phyloP scores from a whole-genome alignment of 257 asterid genomes.

The Ballota nigra region DNA sequence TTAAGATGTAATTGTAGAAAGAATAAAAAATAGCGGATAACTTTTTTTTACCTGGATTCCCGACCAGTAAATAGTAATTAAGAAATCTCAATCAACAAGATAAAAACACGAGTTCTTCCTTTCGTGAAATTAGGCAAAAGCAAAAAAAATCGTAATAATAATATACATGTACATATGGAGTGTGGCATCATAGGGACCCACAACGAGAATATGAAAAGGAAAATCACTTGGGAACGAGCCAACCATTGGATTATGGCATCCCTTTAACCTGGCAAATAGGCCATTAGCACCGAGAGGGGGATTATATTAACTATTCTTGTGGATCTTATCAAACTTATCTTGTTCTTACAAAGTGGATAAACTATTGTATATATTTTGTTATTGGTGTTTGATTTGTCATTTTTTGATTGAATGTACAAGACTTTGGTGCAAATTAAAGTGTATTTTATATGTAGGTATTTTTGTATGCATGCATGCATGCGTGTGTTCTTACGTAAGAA shows the following conservation, averaged over 20 bases:
- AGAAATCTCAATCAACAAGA: too few relatives aligned
- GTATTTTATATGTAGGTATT: neutral
- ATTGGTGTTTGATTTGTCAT: conserved; percentile 3
- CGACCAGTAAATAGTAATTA: too few relatives aligned
- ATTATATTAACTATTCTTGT: conserved; percentile 27
- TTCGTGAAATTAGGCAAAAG: too few relatives aligned
- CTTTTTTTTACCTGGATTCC: too few relatives aligned
- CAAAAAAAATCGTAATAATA: too few relatives aligned
- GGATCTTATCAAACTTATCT: conserved; percentile 32
- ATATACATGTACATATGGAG: neutral
- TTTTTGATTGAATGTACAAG: conserved; percentile 15
- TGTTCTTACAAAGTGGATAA: conserved; percentile 32
- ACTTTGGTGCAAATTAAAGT: neutral
- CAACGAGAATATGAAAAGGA: conserved; percentile 40
- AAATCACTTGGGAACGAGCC: conserved; percentile 40
- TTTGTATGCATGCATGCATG: conserved; percentile 37
- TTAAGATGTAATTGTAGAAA: too few relatives aligned
- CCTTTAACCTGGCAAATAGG: conserved; percentile 25
- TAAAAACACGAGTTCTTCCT: too few relatives aligned
- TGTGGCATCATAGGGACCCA: neutral
- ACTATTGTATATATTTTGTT: neutral
- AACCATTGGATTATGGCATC: conserved; percentile 28
- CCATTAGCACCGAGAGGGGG: conserved; percentile 30
- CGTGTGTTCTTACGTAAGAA: conserved; percentile 34
- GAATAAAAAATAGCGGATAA: too few relatives aligned